Evolutionary conservation across 2,329 filamentous ascomycete species (phyloP).

Genomic region (Xylaria hypoxylon): DNA sequence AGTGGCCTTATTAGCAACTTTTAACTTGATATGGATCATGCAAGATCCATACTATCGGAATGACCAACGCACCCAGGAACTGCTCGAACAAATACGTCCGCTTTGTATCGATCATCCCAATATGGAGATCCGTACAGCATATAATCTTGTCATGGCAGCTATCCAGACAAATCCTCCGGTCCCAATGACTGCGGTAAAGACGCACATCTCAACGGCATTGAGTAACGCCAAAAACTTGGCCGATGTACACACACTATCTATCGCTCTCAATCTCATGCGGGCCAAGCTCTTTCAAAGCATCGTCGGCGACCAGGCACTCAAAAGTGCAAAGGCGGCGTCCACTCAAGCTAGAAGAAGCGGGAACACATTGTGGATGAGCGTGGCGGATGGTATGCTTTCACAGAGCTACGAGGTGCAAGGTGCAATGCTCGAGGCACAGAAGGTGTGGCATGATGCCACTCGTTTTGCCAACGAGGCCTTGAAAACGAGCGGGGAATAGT

Average conservation of each 20-base stretch:
- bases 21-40: conserved; percentile 80
- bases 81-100: conserved; percentile 74
- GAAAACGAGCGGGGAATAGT: conserved; percentile 39
- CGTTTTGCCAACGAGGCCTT: conserved; percentile 47
- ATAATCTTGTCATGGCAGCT: conserved; percentile 78
- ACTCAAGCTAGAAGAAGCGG: conserved; percentile 76
- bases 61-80: conserved; percentile 66
- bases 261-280: conserved; percentile 88
- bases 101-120: conserved; percentile 77
- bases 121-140: conserved; percentile 80
- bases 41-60: conserved; percentile 70
- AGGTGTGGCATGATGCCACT: conserved; percentile 48
- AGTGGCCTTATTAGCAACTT: conserved; percentile 71
- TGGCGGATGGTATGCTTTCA: conserved; percentile 81
- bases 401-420: conserved; percentile 81
- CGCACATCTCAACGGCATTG: conserved; percentile 79
- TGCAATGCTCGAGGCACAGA: conserved; percentile 67
- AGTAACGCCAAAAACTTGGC: conserved; percentile 73
- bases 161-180: conserved; percentile 70
- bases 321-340: conserved; percentile 77
- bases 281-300: conserved; percentile 84
- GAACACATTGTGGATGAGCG: conserved; percentile 81
- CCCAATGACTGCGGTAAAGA: conserved; percentile 81
- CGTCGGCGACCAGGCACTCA: conserved; percentile 82
- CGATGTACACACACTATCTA: conserved; percentile 84